Evolutionary conservation across 2,329 filamentous ascomycete genomes (phyloP).

Genomic region (Cladosporium sp.): DNA sequence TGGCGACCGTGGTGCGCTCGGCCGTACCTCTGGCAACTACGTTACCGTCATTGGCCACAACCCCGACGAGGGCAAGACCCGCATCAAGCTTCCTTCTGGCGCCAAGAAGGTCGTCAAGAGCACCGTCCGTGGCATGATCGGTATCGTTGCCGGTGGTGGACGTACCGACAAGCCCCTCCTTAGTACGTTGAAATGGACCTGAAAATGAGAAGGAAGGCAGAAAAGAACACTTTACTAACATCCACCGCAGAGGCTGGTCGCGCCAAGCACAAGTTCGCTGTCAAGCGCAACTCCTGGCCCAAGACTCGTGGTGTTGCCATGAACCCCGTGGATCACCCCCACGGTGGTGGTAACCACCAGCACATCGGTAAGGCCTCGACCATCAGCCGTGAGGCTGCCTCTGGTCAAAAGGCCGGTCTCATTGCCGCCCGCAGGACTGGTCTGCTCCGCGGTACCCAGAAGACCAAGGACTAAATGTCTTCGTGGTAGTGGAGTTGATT

Average conservation of each 20-base stretch:
- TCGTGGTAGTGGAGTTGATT: constrained; percentile 12
- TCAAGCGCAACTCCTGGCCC: constrained; percentile 99
- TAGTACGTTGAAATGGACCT: constrained; percentile 54
- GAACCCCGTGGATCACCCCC: constrained; percentile 97
- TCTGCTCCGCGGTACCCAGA: constrained; percentile 99
- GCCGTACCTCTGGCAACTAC: constrained; percentile 98
- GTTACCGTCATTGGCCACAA: constrained; percentile 97
- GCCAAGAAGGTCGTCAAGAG: constrained; percentile 99
- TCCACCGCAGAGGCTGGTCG: constrained; percentile 82
- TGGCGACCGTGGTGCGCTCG: constrained; percentile 93
- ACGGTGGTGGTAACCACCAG: constrained; percentile 92
- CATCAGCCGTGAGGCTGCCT: constrained; percentile 94
- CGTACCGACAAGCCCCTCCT: constrained; percentile 99
- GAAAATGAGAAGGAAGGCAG: neutral
- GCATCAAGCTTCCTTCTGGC: constrained; percentile 97
- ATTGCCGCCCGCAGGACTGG: constrained; percentile 99
- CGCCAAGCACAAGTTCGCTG: constrained; percentile 99
- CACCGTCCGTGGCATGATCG: constrained; percentile 94
- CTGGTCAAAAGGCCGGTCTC: constrained; percentile 99
- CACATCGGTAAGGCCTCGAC: constrained; percentile 99
- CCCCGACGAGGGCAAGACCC: constrained; percentile 98
- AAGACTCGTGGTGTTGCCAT: constrained; percentile 99
- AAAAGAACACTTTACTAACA: constrained; percentile 8
- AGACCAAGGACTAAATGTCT: constrained; percentile 75
- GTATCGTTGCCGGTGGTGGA: constrained; percentile 98